phyloP scores from a whole-genome alignment of 805 yeast genomes.

The Cephaloascus albidus region DNA sequence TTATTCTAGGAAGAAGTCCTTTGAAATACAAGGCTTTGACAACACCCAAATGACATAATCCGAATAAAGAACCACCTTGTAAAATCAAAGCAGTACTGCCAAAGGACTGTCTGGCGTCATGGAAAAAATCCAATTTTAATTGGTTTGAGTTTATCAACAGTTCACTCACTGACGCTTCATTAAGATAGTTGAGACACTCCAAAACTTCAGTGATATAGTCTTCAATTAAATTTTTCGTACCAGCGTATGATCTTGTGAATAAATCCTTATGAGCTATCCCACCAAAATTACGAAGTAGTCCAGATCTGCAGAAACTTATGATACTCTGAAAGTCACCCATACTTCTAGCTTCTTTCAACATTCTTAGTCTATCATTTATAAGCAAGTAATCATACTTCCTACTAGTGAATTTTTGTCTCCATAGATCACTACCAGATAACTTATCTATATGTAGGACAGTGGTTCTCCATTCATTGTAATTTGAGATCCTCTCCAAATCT shows the following conservation, averaged over 20 bases:
- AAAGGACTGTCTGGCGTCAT: conserved; percentile 75
- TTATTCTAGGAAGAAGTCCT: conserved; percentile 71
- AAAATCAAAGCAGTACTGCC: conserved; percentile 87
- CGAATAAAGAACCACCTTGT: conserved; percentile 94
- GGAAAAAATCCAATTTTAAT: conserved; percentile 66
- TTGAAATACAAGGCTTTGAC: conserved; percentile 73
- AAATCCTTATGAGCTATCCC: conserved; percentile 75
- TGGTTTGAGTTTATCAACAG: conserved; percentile 40
- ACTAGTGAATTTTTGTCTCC: conserved; percentile 82
- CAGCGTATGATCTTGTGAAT: conserved; percentile 75
- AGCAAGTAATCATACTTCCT: conserved; percentile 76
- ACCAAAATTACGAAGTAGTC: conserved; percentile 83
- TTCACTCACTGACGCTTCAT: conserved; percentile 22
- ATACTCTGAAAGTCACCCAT: conserved; percentile 47
- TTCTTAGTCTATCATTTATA: conserved; percentile 63
- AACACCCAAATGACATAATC: conserved; percentile 89
- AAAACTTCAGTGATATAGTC: conserved; percentile 75
- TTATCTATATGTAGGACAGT: conserved; percentile 39
- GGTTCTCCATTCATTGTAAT: conserved; percentile 65
- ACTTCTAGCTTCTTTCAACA: conserved; percentile 51
- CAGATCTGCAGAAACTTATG: conserved; percentile 66
- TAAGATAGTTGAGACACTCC: conserved; percentile 52
- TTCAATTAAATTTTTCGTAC: conserved; percentile 84
- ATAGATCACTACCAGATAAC: conserved; percentile 30
- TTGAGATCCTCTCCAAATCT: conserved; percentile 39